A percentile compares a stretch with the other conserved stretches of the same genome.
Conservation (phyloP, 2,329 filamentous ascomycete species). For the Venturia oleaginea region DNA sequence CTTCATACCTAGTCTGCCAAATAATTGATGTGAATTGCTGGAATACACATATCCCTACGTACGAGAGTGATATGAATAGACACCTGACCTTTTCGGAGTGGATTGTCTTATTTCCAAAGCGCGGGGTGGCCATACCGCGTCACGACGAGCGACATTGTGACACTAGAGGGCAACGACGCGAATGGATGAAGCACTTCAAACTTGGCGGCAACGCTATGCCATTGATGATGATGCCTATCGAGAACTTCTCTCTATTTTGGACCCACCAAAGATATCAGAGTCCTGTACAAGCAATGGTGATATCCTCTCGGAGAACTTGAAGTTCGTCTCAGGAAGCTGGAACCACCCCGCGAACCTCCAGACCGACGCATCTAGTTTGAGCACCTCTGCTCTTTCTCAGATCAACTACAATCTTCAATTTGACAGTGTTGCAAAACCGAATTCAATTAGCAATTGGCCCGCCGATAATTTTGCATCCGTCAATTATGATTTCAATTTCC, state of each 20-base stretch:
- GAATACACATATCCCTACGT: too few species aligned
- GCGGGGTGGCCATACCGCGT: conserved; percentile 1
- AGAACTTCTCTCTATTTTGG: conserved; percentile 9
- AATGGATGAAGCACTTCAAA: conserved; percentile 8
- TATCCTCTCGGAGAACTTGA: conserved; percentile 3
- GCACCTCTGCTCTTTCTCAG: conserved; percentile 8
- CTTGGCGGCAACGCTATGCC: conserved; percentile 8
- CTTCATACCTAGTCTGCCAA: too few species aligned
- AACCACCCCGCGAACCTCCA: neutral
- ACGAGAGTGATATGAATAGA: too few species aligned
- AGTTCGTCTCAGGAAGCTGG: conserved; percentile 6
- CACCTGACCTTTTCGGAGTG: conserved; percentile 7
- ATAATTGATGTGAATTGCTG: too few species aligned
- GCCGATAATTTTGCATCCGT: too few species aligned
- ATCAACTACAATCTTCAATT: too few species aligned
- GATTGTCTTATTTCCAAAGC: conserved; percentile 2
- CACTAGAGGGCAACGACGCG: conserved; percentile 1
- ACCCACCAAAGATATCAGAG: conserved; percentile 6
- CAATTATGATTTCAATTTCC: too few species aligned
- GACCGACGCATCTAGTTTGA: conserved; percentile 2
- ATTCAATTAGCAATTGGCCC: too few species aligned
- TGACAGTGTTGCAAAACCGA: too few species aligned
- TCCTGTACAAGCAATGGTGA: neutral
- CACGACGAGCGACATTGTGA: conserved; percentile 7
- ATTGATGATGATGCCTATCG: conserved; percentile 8